Evolutionary conservation across 768 basidiomycete genomes (phyloP).

Genomic region (Leccinum subtestaceum): DNA sequence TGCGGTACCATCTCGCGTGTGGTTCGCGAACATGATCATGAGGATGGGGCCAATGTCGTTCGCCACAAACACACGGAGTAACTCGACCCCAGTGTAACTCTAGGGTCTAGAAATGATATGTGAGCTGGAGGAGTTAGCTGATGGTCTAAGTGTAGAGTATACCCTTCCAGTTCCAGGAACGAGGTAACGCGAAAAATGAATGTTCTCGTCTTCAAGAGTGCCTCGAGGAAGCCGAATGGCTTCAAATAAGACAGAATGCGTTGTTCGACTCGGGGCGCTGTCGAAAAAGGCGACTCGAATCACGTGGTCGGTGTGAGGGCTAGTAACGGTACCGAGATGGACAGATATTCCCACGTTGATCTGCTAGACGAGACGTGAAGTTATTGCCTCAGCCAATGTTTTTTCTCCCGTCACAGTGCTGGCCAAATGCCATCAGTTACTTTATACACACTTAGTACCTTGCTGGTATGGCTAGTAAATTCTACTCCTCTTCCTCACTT

Average conservation of each 20-base stretch:
- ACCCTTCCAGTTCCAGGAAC: conserved; percentile 76
- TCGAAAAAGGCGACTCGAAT: conserved; percentile 41
- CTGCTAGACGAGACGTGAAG: conserved; percentile 41
- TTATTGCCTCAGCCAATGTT: too few relatives aligned
- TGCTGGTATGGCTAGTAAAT: conserved; percentile 47
- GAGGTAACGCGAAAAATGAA: too few relatives aligned
- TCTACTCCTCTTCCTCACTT: too few relatives aligned
- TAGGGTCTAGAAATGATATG: conserved; percentile 20
- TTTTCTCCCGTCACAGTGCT: too few relatives aligned
- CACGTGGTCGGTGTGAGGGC: too few relatives aligned
- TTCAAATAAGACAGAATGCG: too few relatives aligned
- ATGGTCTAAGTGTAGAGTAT: not conserved
- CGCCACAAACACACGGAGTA: conserved; percentile 60
- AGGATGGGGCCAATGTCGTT: conserved; percentile 53
- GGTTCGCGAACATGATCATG: conserved; percentile 70
- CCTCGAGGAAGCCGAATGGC: too few relatives aligned
- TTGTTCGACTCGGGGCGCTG: too few relatives aligned
- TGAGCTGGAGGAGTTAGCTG: not conserved
- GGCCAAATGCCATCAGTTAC: too few relatives aligned
- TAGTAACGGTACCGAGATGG: conserved; percentile 26
- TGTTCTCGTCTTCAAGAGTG: too few relatives aligned
- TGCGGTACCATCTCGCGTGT: conserved; percentile 63
- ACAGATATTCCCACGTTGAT: conserved; percentile 34
- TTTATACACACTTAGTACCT: too few relatives aligned
- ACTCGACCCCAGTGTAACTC: conserved; percentile 68